Conservation (phyloP, 306 rosid species). For the Pyrus pyrifolia region DNA sequence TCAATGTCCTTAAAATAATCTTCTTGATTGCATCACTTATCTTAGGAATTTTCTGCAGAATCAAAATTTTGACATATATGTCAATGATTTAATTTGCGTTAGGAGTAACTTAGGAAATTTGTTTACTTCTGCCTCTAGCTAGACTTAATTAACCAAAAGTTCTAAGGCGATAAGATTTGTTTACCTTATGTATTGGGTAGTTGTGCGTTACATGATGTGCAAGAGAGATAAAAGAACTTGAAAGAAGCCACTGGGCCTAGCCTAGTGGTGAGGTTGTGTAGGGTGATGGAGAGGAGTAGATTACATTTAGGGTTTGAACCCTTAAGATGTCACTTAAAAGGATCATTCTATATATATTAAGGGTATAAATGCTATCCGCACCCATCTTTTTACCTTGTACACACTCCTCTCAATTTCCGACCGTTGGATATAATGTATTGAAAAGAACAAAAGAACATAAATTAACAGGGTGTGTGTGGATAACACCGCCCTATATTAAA, state of each 20-base stretch:
- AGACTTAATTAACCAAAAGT: too few species aligned
- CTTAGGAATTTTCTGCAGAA: conserved; percentile 50
- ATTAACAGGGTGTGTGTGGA: too few species aligned
- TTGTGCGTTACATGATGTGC: not conserved
- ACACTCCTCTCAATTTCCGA: too few species aligned
- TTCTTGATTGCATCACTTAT: conserved; percentile 40
- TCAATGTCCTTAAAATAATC: conserved; percentile 61
- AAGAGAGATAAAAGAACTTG: not conserved
- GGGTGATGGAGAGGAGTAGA: too few species aligned
- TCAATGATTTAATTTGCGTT: not conserved
- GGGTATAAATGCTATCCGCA: too few species aligned
- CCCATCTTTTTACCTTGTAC: too few species aligned
- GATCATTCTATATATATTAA: not conserved
- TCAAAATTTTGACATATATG: not conserved
- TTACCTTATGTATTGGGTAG: not conserved
- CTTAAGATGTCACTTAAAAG: not conserved
- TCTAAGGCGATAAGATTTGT: not conserved
- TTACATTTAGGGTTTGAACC: not conserved
- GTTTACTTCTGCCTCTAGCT: too few species aligned
- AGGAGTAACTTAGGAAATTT: not conserved
- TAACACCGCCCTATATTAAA: too few species aligned
- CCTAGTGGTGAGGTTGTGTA: too few species aligned
- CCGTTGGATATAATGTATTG: too few species aligned
- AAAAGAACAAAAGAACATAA: too few species aligned
- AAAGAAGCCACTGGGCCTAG: not conserved